Percentiles rank a stretch among this genome's conserved stretches.
These are phyloP conservation scores for Aspergillus melleus DNA, from an alignment of 2,329 filamentous ascomycete species.

Conservation along the genomic window DNA sequence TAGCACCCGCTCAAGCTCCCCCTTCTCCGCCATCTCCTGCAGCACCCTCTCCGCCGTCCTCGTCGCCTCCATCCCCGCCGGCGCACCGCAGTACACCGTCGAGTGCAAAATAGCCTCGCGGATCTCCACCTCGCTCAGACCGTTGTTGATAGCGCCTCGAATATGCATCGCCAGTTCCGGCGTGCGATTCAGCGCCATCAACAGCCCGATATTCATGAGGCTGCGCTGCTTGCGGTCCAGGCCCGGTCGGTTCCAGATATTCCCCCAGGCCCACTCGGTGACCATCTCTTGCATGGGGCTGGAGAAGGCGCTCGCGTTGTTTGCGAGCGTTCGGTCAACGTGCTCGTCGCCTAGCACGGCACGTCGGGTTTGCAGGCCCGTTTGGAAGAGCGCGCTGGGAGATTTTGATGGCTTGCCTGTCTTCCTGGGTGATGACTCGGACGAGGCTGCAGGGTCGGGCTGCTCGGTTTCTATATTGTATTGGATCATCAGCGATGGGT, in stretches of 20 bases:
- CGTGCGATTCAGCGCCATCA: constrained; percentile 60
- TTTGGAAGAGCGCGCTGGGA: constrained; percentile 50
- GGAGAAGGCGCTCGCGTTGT: constrained; percentile 60
- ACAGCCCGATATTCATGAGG: constrained; percentile 65
- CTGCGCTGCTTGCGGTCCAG: constrained; percentile 62
- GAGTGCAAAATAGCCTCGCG: constrained; percentile 57
- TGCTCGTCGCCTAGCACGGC: constrained; percentile 63
- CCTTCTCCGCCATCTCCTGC: constrained; percentile 53
- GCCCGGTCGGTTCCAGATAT: constrained; percentile 63
- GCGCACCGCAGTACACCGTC: constrained; percentile 55
- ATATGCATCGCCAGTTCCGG: constrained; percentile 63
- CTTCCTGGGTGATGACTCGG: constrained; percentile 46
- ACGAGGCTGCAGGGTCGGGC: constrained; percentile 8
- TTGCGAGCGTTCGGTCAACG: constrained; percentile 58
- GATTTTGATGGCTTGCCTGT: neutral
- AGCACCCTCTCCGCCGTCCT: constrained; percentile 53
- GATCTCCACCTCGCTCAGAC: constrained; percentile 62
- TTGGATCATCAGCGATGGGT: neutral
- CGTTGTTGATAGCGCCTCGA: constrained; percentile 64
- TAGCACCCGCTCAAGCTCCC: constrained; percentile 29
- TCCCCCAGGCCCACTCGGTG: constrained; percentile 66
- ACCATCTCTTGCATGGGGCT: constrained; percentile 62
- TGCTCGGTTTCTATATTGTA: neutral
- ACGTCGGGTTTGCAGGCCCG: constrained; percentile 61
- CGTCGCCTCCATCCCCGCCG: constrained; percentile 56